Evolutionary conservation across 257 asterid species (phyloP).

Genomic region (Plectranthus barbatus): DNA sequence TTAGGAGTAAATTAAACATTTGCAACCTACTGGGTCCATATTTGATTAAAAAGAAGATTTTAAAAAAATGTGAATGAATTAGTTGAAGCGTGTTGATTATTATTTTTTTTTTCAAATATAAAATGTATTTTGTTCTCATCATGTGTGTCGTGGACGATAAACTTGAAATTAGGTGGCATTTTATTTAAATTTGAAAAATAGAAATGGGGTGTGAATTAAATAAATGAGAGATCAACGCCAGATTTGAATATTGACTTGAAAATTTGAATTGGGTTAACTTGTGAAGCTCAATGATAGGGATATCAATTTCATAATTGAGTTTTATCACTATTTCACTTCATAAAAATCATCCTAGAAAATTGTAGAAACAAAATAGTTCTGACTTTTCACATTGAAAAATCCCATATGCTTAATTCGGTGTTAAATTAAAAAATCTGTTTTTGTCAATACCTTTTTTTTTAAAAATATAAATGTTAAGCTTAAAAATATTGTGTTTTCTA

Average conservation of each 20-base stretch:
- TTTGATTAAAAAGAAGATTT: no score
- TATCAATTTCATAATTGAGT: neutral
- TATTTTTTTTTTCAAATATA: neutral
- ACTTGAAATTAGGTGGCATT: neutral
- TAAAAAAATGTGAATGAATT: neutral
- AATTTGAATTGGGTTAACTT: slow-evolving; percentile 2
- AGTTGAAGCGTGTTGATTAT: neutral
- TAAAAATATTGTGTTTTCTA: no score
- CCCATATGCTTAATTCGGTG: no score
- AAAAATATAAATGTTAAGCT: no score
- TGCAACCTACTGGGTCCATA: no score
- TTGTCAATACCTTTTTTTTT: no score
- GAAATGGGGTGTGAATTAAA: slow-evolving; percentile 5
- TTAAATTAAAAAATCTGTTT: no score
- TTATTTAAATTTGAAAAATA: neutral
- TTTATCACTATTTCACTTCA: neutral
- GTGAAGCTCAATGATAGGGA: slow-evolving; percentile 8
- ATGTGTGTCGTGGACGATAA: neutral
- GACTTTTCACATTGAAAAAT: neutral
- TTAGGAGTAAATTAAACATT: no score
- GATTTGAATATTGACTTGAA: slow-evolving; percentile 11
- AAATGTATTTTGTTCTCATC: neutral
- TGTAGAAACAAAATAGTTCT: neutral
- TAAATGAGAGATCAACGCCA: neutral
- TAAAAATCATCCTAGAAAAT: neutral